Evolutionary conservation across 1,284 basidiomycete genomes (phyloP).

Genomic region (Moesziomyces globuligerus): DNA sequence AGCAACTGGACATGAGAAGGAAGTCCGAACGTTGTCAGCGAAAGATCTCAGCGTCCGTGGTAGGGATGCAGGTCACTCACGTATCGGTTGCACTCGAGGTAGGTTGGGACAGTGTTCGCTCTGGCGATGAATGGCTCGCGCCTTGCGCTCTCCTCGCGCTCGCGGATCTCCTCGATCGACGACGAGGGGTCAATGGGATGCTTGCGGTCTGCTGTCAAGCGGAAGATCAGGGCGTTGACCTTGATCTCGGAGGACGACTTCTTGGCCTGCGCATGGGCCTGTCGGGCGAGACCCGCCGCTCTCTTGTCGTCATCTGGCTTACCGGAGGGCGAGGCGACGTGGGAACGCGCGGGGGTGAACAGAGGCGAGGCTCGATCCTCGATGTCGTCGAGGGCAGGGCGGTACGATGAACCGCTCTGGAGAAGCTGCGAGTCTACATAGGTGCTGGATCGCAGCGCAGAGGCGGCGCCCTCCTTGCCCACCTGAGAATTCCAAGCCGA

Average conservation of each 20-base stretch:
- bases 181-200: constrained; percentile 40
- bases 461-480: constrained; percentile 14
- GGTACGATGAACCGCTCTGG: constrained; percentile 26
- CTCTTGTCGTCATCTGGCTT: constrained; percentile 8
- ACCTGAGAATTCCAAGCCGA: constrained; percentile 17
- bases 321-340: constrained; percentile 15
- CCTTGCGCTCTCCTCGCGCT: constrained; percentile 24
- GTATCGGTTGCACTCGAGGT: constrained; percentile 83
- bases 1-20: constrained; percentile 16
- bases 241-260: constrained; percentile 22
- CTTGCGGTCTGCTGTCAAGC: constrained; percentile 34
- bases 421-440: constrained; percentile 39
- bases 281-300: constrained; percentile 1
- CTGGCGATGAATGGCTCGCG: constrained; percentile 76
- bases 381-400: constrained; percentile 14
- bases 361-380: constrained; percentile 29
- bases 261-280: constrained; percentile 20
- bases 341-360: constrained; percentile 35
- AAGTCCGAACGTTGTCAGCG: background rate
- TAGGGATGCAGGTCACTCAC: constrained; percentile 68
- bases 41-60: background rate
- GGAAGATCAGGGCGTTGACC: constrained; percentile 39
- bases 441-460: constrained; percentile 28
- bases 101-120: constrained; percentile 83
- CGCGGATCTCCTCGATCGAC: constrained; percentile 31